A percentile compares a stretch with the other conserved stretches of the same genome.
These are phyloP conservation scores for Solanum hybrid DNA, from an alignment of 305 asterid species.

Conservation along the genomic window DNA sequence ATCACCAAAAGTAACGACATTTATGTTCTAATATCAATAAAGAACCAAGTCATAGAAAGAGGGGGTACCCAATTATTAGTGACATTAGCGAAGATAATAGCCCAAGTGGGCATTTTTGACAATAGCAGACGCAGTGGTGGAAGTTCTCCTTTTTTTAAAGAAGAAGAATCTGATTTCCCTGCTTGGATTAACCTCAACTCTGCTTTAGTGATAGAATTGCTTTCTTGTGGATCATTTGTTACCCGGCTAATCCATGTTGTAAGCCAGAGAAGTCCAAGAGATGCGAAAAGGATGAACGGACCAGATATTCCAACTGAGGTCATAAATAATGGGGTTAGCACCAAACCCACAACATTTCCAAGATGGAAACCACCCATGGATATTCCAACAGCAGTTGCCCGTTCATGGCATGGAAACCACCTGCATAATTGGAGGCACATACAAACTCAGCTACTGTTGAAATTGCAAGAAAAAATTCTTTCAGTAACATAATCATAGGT, in stretches of 20 bases:
- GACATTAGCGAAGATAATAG: constrained; percentile 74
- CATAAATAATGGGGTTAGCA: constrained; percentile 66
- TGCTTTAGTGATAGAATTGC: constrained; percentile 43
- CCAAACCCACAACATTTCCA: constrained; percentile 83
- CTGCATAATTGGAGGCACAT: constrained; percentile 21
- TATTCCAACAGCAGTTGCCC: constrained; percentile 91
- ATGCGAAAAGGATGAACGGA: constrained; percentile 73
- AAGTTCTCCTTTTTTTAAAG: constrained; percentile 45
- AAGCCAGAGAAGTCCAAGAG: constrained; percentile 84
- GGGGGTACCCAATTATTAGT: constrained; percentile 69
- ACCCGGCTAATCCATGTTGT: constrained; percentile 45
- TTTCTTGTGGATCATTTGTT: constrained; percentile 64
- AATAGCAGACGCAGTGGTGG: constrained; percentile 57
- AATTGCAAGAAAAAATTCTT: neutral
- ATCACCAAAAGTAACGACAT: neutral
- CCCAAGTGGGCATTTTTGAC: constrained; percentile 87
- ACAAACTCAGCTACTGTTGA: neutral
- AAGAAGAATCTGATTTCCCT: constrained; percentile 53
- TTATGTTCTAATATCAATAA: neutral
- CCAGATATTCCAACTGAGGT: constrained; percentile 65
- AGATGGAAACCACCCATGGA: constrained; percentile 97
- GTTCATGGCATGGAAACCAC: constrained; percentile 84
- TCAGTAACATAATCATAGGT: neutral
- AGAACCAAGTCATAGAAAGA: neutral
- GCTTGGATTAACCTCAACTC: constrained; percentile 71